Percentiles rank a stretch among this genome's conserved stretches.
phyloP scores from a whole-genome alignment of 179 eudicot species.

The Amaranthus tricolor region DNA sequence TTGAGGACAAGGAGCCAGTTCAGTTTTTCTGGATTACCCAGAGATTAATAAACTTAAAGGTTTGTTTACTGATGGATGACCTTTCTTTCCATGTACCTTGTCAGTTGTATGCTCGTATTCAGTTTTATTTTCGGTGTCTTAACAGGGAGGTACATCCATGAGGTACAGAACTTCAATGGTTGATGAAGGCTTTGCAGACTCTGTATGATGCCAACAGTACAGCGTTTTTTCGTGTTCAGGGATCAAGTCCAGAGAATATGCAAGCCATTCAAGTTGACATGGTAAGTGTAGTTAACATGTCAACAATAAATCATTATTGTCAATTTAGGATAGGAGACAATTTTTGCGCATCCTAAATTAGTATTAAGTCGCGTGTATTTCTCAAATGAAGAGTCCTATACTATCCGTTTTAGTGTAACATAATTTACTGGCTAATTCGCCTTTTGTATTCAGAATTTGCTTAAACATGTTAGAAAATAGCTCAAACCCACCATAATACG shows the following conservation, averaged over 20 bases:
- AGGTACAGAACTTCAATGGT: constrained; percentile 37
- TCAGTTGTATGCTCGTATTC: not conserved
- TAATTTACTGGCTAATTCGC: too few relatives aligned
- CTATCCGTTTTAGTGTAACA: too few relatives aligned
- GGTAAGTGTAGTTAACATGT: constrained; percentile 20
- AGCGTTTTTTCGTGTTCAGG: constrained; percentile 61
- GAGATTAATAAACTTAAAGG: constrained; percentile 49
- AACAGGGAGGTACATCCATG: constrained; percentile 55
- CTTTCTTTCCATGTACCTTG: not conserved
- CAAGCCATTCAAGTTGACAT: constrained; percentile 62
- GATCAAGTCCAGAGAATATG: constrained; percentile 42
- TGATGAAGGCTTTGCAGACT: constrained; percentile 42
- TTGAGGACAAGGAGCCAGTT: constrained; percentile 49
- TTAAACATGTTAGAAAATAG: too few relatives aligned
- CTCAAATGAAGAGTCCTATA: not conserved
- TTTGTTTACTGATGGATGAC: not conserved
- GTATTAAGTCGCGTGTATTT: too few relatives aligned
- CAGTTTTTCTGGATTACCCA: constrained; percentile 47
- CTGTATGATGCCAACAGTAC: constrained; percentile 39
- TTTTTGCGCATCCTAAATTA: not conserved
- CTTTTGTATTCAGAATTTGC: too few relatives aligned
- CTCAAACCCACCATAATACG: too few relatives aligned
- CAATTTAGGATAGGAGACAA: not conserved
- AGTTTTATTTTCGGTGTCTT: not conserved
- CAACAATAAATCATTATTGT: not conserved